These are phyloP conservation scores for Raffaelea deltoideospora DNA, from an alignment of 2,329 filamentous ascomycete genomes.

Conservation along the genomic window DNA sequence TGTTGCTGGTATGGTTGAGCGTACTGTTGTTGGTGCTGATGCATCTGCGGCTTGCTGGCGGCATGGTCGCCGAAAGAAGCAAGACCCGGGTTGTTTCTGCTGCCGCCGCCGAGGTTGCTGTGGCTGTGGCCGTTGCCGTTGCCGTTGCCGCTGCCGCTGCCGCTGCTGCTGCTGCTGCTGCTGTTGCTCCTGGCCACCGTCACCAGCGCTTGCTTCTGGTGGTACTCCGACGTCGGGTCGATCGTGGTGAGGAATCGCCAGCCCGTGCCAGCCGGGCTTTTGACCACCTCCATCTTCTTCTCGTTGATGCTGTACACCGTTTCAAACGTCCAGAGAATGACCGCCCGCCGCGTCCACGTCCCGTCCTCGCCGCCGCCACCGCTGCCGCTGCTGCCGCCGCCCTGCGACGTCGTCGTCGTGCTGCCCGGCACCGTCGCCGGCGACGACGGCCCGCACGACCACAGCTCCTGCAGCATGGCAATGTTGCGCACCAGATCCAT, in stretches of 20 bases:
- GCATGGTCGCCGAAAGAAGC: too few species aligned
- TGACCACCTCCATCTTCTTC: slow-evolving; percentile 26
- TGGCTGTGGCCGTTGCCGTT: slow-evolving; percentile 5
- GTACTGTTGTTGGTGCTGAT: too few species aligned
- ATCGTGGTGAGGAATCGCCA: slow-evolving; percentile 49
- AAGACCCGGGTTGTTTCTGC: too few species aligned
- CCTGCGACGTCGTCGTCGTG: background rate
- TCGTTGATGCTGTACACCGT: slow-evolving; percentile 29
- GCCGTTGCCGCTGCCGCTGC: slow-evolving; percentile 32
- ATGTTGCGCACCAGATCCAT: slow-evolving; percentile 44
- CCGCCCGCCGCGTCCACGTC: slow-evolving; percentile 40
- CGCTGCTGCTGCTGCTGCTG: background rate
- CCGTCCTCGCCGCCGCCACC: slow-evolving; percentile 8
- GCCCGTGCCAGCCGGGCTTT: slow-evolving; percentile 36
- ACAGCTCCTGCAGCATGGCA: slow-evolving; percentile 54
- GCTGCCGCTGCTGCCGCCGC: background rate
- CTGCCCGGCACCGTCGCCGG: slow-evolving; percentile 8
- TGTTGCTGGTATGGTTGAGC: slow-evolving; percentile 32
- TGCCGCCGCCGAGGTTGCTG: too few species aligned
- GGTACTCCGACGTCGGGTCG: slow-evolving; percentile 42
- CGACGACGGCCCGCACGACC: slow-evolving; percentile 32
- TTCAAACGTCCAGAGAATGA: slow-evolving; percentile 50
- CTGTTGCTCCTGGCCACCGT: slow-evolving; percentile 6
- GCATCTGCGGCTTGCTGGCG: too few species aligned
- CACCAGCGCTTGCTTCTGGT: slow-evolving; percentile 32